Evolutionary conservation across 257 asterid genomes (phyloP).

Genomic region (Solanum clarkiae): DNA sequence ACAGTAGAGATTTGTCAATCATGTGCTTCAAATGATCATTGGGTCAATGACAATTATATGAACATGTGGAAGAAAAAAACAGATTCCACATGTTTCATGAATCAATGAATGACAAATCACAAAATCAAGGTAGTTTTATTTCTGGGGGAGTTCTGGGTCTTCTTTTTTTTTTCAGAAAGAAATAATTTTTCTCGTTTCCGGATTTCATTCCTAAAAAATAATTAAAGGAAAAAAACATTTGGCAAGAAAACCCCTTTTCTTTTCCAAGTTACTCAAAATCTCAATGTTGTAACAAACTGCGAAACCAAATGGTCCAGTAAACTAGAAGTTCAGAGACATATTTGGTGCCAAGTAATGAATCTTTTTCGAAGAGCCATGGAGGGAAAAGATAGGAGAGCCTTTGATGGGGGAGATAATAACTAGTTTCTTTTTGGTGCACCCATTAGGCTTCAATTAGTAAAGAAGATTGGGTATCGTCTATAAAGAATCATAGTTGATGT

Average conservation of each 20-base stretch:
- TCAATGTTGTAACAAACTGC: background rate
- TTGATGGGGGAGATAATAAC: background rate
- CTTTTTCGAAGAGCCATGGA: background rate
- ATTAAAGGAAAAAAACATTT: background rate
- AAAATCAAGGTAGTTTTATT: background rate
- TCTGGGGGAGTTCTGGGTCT: background rate
- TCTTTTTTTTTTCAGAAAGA: background rate
- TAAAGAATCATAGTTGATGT: background rate
- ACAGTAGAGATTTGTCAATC: conserved; percentile 1
- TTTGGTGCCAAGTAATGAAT: background rate
- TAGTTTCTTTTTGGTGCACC: background rate
- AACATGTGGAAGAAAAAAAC: background rate
- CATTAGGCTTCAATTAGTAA: background rate
- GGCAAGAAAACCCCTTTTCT: background rate
- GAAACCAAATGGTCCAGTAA: background rate
- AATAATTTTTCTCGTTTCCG: background rate
- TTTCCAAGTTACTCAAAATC: background rate
- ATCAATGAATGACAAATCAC: background rate
- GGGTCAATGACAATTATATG: background rate
- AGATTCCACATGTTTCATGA: background rate
- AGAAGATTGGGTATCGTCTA: background rate
- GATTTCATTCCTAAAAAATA: background rate
- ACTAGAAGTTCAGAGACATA: background rate
- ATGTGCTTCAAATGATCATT: background rate
- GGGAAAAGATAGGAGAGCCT: background rate